phyloP scores from a whole-genome alignment of 306 rosid genomes.

The Luffa aegyptiaca region DNA sequence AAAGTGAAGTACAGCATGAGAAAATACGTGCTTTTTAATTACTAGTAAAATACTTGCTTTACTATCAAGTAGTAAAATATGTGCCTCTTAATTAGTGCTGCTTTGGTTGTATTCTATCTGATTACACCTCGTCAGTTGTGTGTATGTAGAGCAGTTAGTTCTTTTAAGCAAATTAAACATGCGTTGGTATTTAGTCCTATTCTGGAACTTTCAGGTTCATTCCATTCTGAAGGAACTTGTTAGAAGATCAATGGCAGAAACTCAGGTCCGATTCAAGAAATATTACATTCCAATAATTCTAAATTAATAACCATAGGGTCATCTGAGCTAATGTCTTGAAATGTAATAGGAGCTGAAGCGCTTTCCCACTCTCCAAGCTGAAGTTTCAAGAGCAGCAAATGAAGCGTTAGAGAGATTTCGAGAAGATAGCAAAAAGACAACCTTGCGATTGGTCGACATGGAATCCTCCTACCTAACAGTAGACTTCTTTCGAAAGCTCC shows the following conservation, averaged over 20 bases:
- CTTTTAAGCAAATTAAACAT: neutral
- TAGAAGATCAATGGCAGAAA: constrained; percentile 33
- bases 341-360: constrained; percentile 42
- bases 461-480: constrained; percentile 39
- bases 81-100: neutral
- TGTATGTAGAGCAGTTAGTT: neutral
- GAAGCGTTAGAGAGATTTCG: constrained; percentile 45
- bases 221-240: constrained; percentile 37
- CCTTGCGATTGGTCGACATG: constrained; percentile 39
- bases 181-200: neutral
- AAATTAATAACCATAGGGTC: neutral
- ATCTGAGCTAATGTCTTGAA: neutral
- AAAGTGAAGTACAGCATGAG: neutral
- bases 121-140: neutral
- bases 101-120: neutral
- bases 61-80: neutral
- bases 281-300: neutral
- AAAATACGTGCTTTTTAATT: neutral
- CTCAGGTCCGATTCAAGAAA: constrained; percentile 27
- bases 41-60: neutral
- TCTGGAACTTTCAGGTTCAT: constrained; percentile 30
- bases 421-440: constrained; percentile 37
- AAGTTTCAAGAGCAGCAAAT: constrained; percentile 29
- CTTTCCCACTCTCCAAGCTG: constrained; percentile 36
- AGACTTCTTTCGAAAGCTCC: constrained; percentile 39